A percentile compares a stretch with the other conserved stretches of the same genome.
These are phyloP conservation scores for Mimosa pudica DNA, from an alignment of 306 rosid genomes.

Conservation along the genomic window DNA sequence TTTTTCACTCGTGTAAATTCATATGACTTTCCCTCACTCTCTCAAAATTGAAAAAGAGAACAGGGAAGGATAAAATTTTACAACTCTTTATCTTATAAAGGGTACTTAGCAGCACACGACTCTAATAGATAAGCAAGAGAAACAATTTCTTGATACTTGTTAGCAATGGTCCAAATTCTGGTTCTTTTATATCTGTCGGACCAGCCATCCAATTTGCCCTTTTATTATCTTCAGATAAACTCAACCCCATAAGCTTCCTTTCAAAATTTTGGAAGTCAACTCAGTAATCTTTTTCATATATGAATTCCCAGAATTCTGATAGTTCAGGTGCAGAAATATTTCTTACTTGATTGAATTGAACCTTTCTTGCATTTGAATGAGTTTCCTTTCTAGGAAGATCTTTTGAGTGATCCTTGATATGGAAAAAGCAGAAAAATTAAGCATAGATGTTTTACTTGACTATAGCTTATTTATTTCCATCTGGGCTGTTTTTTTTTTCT, in stretches of 20 bases:
- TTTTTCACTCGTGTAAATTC: not conserved
- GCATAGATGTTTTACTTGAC: not conserved
- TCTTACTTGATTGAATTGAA: not conserved
- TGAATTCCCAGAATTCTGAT: not conserved
- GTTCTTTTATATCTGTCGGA: not conserved
- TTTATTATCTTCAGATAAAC: not conserved
- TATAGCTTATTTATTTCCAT: not conserved
- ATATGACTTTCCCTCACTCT: not conserved
- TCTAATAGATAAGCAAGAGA: not conserved
- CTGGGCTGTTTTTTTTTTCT: not conserved
- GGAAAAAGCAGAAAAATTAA: not conserved
- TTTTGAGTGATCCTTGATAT: not conserved
- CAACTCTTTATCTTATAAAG: not conserved
- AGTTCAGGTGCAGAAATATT: not conserved
- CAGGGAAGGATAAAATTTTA: not conserved
- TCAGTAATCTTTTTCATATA: not conserved
- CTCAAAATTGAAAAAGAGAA: not conserved
- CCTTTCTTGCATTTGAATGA: not conserved
- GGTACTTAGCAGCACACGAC: not conserved
- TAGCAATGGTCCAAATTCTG: not conserved
- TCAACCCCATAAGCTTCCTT: not conserved
- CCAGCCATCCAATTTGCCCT: not conserved
- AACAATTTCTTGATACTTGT: not conserved
- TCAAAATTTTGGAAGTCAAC: not conserved
- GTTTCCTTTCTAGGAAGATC: not conserved